These are phyloP conservation scores for Kokia cookei DNA, from an alignment of 441 rosid genomes.

Conservation along the genomic window DNA sequence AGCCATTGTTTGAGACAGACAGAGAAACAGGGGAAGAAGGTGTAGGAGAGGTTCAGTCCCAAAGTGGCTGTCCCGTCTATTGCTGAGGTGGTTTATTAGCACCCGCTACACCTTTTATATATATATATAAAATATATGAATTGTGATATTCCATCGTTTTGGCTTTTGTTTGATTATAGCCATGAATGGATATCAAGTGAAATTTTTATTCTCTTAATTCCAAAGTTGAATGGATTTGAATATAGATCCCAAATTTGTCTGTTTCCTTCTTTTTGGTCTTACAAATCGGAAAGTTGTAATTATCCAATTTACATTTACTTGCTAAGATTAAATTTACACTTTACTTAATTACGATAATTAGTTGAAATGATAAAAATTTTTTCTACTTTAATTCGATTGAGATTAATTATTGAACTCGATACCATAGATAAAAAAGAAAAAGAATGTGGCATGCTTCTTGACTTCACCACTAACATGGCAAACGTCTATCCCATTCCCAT, in stretches of 20 bases:
- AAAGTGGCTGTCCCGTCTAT: constrained; percentile 33
- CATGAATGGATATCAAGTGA: neutral
- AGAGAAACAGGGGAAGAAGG: neutral
- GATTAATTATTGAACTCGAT: too few relatives aligned
- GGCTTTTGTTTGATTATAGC: constrained; percentile 1
- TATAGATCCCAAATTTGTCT: neutral
- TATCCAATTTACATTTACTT: too few relatives aligned
- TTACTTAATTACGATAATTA: too few relatives aligned
- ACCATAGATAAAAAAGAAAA: too few relatives aligned
- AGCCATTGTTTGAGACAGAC: neutral
- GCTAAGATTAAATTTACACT: too few relatives aligned
- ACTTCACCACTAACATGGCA: too few relatives aligned
- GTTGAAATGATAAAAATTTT: too few relatives aligned
- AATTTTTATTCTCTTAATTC: neutral
- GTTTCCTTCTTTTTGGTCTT: neutral
- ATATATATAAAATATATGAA: neutral
- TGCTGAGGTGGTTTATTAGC: constrained; percentile 66
- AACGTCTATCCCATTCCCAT: too few relatives aligned
- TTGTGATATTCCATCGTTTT: neutral
- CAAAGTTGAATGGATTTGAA: neutral
- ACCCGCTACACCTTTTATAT: constrained; percentile 51
- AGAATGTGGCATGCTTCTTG: too few relatives aligned
- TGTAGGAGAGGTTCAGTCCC: constrained; percentile 8
- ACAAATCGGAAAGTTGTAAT: neutral
- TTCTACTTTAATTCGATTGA: too few relatives aligned